These are phyloP conservation scores for Hyaloperonospora arabidopsidis DNA, from an alignment of 352 stramenopile species.

Conservation along the genomic window DNA sequence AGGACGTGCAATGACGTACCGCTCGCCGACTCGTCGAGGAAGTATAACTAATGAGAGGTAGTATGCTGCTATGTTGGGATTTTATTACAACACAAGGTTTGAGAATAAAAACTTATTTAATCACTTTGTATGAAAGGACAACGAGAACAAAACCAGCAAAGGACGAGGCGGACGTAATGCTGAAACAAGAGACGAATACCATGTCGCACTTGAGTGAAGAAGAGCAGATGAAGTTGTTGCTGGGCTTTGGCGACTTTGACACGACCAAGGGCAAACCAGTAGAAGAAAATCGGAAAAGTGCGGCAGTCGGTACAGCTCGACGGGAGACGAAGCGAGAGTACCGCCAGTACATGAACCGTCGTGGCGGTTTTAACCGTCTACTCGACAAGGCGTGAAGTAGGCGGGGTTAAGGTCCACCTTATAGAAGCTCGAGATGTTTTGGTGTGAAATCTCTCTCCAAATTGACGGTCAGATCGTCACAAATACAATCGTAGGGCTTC, in stretches of 20 bases:
- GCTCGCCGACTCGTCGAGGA: slow-evolving; percentile 2
- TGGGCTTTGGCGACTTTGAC: slow-evolving; percentile 69
- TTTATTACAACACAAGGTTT: too few relatives aligned
- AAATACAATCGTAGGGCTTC: too few relatives aligned
- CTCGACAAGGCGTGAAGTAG: slow-evolving; percentile 71
- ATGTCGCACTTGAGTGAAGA: slow-evolving; percentile 35
- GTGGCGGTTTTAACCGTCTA: slow-evolving; percentile 91
- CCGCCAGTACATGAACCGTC: slow-evolving; percentile 96
- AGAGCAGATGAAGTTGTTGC: slow-evolving; percentile 35
- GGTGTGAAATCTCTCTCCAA: too few relatives aligned
- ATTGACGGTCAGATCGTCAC: too few relatives aligned
- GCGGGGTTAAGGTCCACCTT: too few relatives aligned
- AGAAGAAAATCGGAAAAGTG: slow-evolving; percentile 85
- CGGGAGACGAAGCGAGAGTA: slow-evolving; percentile 92
- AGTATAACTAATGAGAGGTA: slow-evolving; percentile 1
- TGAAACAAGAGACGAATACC: slow-evolving; percentile 42
- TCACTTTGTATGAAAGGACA: not conserved
- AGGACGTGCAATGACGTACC: slow-evolving; percentile 10
- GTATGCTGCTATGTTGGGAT: not conserved
- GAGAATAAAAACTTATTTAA: too few relatives aligned
- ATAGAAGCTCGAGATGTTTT: too few relatives aligned
- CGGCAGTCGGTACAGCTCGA: slow-evolving; percentile 69
- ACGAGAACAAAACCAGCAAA: not conserved
- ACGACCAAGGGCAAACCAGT: slow-evolving; percentile 90
- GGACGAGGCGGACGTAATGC: slow-evolving; percentile 26